These are phyloP conservation scores for Astraeus odoratus DNA, from an alignment of 768 basidiomycete species.

Conservation along the genomic window DNA sequence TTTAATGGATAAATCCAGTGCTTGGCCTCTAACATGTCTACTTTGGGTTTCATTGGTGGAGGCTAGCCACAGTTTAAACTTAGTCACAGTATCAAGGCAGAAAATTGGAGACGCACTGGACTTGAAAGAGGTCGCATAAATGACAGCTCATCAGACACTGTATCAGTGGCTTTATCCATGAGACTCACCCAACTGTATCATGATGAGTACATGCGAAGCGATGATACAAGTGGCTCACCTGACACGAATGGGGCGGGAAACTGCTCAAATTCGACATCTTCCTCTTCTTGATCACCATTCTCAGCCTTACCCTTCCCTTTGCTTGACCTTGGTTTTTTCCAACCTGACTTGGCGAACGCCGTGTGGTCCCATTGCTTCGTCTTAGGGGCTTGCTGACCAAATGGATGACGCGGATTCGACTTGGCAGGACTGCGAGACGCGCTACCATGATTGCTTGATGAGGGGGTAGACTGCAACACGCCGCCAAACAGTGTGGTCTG, in stretches of 20 bases:
- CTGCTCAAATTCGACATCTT: slow-evolving; percentile 67
- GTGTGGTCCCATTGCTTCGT: slow-evolving; percentile 92
- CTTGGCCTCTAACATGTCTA: slow-evolving; percentile 71
- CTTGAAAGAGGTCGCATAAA: slow-evolving; percentile 13
- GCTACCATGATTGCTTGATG: slow-evolving; percentile 22
- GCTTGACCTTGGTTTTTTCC: slow-evolving; percentile 41
- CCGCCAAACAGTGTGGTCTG: slow-evolving; percentile 69
- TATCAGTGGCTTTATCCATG: not conserved
- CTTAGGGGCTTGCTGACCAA: slow-evolving; percentile 53
- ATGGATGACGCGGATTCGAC: slow-evolving; percentile 34
- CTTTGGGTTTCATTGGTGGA: slow-evolving; percentile 67
- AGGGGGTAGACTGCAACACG: slow-evolving; percentile 31
- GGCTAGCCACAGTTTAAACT: slow-evolving; percentile 34
- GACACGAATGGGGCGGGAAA: slow-evolving; percentile 74
- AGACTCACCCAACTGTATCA: slow-evolving; percentile 47
- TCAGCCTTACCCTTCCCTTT: slow-evolving; percentile 44
- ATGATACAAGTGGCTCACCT: slow-evolving; percentile 36
- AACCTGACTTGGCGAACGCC: slow-evolving; percentile 74
- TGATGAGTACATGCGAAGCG: slow-evolving; percentile 8
- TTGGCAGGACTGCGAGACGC: slow-evolving; percentile 33
- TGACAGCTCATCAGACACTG: slow-evolving; percentile 4
- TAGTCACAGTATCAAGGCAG: not conserved
- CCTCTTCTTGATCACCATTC: slow-evolving; percentile 53
- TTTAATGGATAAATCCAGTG: slow-evolving; percentile 94
- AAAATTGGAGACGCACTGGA: slow-evolving; percentile 21